Conservation (phyloP, 257 asterid species). For the Solanum sparsipilum region DNA sequence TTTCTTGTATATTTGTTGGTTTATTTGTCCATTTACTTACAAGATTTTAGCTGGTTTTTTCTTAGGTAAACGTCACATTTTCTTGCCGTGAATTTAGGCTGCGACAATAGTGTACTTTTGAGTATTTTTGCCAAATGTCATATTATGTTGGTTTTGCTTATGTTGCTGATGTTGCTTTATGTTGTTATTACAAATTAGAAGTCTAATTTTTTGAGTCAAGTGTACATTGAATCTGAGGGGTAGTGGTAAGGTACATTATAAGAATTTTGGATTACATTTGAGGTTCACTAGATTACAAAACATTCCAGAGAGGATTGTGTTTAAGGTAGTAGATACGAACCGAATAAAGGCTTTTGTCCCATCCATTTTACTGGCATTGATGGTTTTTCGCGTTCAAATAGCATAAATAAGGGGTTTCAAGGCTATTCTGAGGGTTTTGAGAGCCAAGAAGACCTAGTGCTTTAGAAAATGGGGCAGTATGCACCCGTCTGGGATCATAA, state of each 20-base stretch:
- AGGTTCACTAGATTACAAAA: slow-evolving; percentile 4
- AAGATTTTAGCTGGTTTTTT: background rate
- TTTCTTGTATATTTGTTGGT: background rate
- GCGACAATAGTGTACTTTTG: background rate
- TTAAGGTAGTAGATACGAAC: background rate
- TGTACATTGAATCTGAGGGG: background rate
- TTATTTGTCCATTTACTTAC: background rate
- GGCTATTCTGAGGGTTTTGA: background rate
- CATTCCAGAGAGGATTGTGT: background rate
- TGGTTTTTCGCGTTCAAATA: background rate
- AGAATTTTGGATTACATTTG: background rate
- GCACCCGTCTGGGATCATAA: slow-evolving; percentile 73
- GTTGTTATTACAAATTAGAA: background rate
- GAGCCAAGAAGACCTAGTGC: background rate
- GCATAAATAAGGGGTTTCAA: background rate
- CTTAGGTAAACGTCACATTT: slow-evolving; percentile 2
- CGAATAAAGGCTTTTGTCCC: background rate
- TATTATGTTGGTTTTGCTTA: background rate
- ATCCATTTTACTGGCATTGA: background rate
- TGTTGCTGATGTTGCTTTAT: background rate
- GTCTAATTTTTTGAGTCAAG: background rate
- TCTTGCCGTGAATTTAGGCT: background rate
- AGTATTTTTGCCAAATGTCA: background rate
- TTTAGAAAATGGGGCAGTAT: slow-evolving; percentile 63
- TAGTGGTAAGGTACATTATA: background rate